phyloP scores from a whole-genome alignment of 1,284 basidiomycete species.

The Entoloma clypeatum region DNA sequence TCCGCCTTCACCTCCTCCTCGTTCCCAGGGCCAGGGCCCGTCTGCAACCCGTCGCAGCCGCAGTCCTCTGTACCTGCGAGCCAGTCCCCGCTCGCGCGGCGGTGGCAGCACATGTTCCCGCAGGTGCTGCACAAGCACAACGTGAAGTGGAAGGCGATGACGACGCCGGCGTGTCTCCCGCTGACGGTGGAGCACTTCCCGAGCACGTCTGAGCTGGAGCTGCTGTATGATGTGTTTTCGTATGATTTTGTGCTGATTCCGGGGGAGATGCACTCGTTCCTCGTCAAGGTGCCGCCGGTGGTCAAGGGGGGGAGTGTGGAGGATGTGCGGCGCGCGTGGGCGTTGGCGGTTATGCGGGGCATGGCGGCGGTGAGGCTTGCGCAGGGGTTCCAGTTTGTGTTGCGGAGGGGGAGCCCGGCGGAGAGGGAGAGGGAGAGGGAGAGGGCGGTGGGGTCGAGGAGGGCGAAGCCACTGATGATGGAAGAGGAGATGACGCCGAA shows the following conservation, averaged over 20 bases:
- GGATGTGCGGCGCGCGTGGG: constrained; percentile 65
- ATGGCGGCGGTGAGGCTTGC: constrained; percentile 91
- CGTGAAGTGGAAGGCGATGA: constrained; percentile 90
- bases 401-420: constrained; percentile 38
- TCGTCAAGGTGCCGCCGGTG: constrained; percentile 59
- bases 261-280: constrained; percentile 75
- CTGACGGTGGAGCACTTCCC: constrained; percentile 92
- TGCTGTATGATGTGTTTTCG: constrained; percentile 76
- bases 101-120: constrained; percentile 90
- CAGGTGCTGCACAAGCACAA: constrained; percentile 76
- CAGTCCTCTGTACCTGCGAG: constrained; percentile 51
- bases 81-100: constrained; percentile 69
- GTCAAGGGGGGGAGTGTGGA: constrained; percentile 50
- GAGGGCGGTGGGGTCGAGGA: constrained; percentile 34
- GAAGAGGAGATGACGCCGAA: constrained; percentile 55
- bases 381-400: constrained; percentile 96
- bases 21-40: constrained; percentile 37
- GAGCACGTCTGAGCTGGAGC: constrained; percentile 68
- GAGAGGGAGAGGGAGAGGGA: constrained; percentile 25
- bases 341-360: constrained; percentile 85
- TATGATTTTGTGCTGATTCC: constrained; percentile 80
- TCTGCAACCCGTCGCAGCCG: constrained; percentile 65
- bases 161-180: constrained; percentile 84
- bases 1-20: constrained; percentile 48
- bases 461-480: constrained; percentile 51